Evolutionary conservation across 169 alveolate species (phyloP).

Genomic region (Plasmodium blacklocki): DNA sequence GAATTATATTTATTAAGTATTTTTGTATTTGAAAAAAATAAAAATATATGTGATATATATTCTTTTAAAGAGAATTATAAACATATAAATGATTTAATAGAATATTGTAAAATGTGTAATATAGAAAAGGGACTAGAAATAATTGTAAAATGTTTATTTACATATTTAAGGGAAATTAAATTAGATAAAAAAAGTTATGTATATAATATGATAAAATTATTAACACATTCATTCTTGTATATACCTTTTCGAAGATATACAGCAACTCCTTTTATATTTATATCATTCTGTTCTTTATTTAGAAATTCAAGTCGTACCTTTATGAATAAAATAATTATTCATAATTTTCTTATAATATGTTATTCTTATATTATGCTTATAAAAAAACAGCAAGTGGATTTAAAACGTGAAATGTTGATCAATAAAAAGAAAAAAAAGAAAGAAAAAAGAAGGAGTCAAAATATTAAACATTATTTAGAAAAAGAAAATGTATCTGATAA

Average conservation of each 20-base stretch:
- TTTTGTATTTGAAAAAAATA: conserved; percentile 48
- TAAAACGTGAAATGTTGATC: too few relatives aligned
- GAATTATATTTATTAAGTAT: conserved; percentile 44
- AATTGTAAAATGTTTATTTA: conserved; percentile 49
- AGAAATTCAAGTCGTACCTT: conserved; percentile 18
- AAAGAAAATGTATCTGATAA: neutral
- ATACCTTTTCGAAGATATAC: conserved; percentile 27
- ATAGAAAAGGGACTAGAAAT: conserved; percentile 60
- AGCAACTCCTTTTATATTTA: conserved; percentile 41
- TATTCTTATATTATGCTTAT: conserved; percentile 9
- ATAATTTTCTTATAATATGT: conserved; percentile 40
- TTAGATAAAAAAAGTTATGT: conserved; percentile 26
- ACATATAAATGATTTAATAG: conserved; percentile 36
- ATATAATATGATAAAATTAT: conserved; percentile 42
- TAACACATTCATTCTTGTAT: conserved; percentile 25
- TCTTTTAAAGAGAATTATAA: conserved; percentile 29
- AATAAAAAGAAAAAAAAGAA: too few relatives aligned
- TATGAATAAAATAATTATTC: conserved; percentile 48
- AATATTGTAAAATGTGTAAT: conserved; percentile 37
- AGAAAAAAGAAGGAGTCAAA: too few relatives aligned
- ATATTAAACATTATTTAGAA: neutral
- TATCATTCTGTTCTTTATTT: conserved; percentile 69
- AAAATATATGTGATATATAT: conserved; percentile 21
- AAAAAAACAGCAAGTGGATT: too few relatives aligned
- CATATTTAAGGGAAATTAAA: conserved; percentile 38